Percentiles rank a stretch among this genome's conserved stretches.
Conservation (phyloP, 129 eudicot species). For the Helianthus tuberosus region DNA sequence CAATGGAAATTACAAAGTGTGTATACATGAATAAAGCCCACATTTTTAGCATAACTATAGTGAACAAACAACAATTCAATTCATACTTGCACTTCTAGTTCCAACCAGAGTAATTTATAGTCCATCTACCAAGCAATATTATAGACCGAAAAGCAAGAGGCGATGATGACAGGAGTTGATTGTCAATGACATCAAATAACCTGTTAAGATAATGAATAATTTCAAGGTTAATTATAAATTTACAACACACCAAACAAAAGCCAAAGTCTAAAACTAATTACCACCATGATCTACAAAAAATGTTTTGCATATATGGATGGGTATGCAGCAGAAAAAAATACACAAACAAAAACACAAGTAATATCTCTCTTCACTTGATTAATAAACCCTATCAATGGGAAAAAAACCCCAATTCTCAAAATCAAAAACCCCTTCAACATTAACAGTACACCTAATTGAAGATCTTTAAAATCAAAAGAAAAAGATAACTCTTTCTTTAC, state of each 20-base stretch:
- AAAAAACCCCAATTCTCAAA: constrained; percentile 21
- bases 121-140: constrained; percentile 8
- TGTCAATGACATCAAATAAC: constrained; percentile 6
- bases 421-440: constrained; percentile 1
- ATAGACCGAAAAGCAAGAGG: constrained; percentile 6
- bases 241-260: background rate
- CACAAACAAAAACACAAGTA: background rate
- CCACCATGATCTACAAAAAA: background rate
- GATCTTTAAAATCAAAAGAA: too few species aligned
- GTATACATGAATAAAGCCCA: too few species aligned
- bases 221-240: constrained; percentile 27
- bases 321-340: background rate
- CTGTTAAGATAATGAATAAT: constrained; percentile 33
- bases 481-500: too few species aligned
- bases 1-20: background rate
- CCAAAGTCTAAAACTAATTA: background rate
- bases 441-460: too few species aligned
- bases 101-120: background rate
- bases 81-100: too few species aligned
- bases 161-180: constrained; percentile 13
- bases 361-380: constrained; percentile 6
- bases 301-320: constrained; percentile 1
- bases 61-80: too few species aligned
- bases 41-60: too few species aligned
- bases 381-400: background rate